Conservation (phyloP, 177 flowering plant genomes). For the Vitis hybrid region DNA sequence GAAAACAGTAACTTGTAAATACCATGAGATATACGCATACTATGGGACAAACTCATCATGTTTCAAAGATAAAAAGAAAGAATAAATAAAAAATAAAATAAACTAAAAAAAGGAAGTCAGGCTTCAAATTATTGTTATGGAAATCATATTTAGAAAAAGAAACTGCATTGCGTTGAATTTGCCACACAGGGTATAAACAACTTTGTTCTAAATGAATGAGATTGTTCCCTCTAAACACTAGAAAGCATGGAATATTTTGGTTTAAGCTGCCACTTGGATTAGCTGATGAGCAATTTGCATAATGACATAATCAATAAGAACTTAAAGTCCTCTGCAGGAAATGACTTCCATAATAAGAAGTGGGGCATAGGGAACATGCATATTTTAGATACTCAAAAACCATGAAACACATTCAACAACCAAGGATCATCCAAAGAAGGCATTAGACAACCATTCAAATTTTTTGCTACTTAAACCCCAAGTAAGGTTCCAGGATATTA, state of each 20-base stretch:
- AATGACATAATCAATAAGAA: not conserved
- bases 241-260: not conserved
- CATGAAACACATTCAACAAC: not conserved
- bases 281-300: not conserved
- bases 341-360: not conserved
- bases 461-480: not conserved
- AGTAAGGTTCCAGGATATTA: too few species aligned
- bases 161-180: not conserved
- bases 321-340: not conserved
- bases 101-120: not conserved
- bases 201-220: not conserved
- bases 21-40: not conserved
- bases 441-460: not conserved
- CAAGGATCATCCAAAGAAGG: not conserved
- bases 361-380: not conserved
- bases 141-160: not conserved
- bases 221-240: not conserved
- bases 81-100: not conserved
- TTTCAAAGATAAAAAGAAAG: too few species aligned
- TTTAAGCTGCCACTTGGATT: not conserved
- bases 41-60: not conserved
- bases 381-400: not conserved
- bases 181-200: too few species aligned
- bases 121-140: not conserved
- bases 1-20: conserved; percentile 1